Base-by-base conservation (phyloP, 179 eudicot species). In the Gypsophila paniculata region DNA sequence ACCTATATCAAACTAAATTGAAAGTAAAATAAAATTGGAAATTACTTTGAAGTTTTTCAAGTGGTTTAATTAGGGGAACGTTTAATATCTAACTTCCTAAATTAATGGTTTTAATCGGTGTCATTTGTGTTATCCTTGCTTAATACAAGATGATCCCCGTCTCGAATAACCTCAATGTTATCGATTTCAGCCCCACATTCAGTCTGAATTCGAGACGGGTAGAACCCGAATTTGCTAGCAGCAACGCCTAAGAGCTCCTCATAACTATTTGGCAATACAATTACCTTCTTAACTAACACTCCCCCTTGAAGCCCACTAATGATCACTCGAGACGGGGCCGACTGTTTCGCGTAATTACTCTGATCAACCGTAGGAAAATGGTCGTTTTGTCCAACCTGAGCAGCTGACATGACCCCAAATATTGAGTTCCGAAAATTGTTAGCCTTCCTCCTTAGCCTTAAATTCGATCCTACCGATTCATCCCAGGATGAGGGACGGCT, bases 351-450 rank as follows among this genome's bases (percentile, higher is more conserved):
- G 22, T 22, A 39, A 18, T 61, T 72, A 21, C 54, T 48, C 13
- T 51, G 74, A 48, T 70, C 72, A 25, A 71, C 63, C 0, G 80
- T 14, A 1, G 77, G 69, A 44, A 87, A 72, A 0, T 2, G 23
- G 39, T 78, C 86, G 4, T 49, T 76, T 6, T 74, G 70, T 32
- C 77, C 82, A 5, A 46, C 78, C 18, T 79, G 78, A 13, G 86
- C 88, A n/a, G 83, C 88, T 10, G 95, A 87, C 75, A 91, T 77
- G 13, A 91, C 85, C 34, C 97, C 97, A 69, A 89, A 87, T 18
- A 87, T 77, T 1, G 96, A 90, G 76, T 89, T 87, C 14, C 79
- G 79, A 63, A 89, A 91, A 65, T 78, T 83, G 52, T 75, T 86
- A 7, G 77, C 73, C 79, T 85, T 87, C 17, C 89, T 77, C 62